phyloP scores from a whole-genome alignment of 176 grass and related monocot species.

The Oryza meyeriana region DNA sequence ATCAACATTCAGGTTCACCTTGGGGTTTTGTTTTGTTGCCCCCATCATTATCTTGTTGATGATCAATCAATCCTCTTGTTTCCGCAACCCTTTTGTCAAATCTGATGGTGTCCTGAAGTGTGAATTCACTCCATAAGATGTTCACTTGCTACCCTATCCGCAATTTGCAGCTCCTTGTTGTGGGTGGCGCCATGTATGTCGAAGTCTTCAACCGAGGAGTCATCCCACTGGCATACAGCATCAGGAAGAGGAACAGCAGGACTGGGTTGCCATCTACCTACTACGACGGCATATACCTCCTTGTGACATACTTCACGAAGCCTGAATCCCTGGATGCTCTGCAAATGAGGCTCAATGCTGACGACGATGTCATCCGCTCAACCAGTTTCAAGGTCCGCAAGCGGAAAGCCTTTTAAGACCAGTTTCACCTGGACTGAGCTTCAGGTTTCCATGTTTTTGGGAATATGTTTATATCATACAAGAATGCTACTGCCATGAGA shows the following conservation, averaged over 20 bases:
- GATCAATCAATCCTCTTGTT: not conserved
- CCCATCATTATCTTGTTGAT: not conserved
- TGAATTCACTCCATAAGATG: not conserved
- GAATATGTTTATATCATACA: conserved; percentile 19
- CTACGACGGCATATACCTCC: conserved; percentile 88
- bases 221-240: conserved; percentile 79
- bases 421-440: conserved; percentile 13
- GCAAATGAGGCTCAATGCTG: conserved; percentile 50
- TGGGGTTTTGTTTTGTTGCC: not conserved
- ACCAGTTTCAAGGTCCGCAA: conserved; percentile 67
- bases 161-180: conserved; percentile 62
- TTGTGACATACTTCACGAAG: conserved; percentile 90
- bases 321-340: conserved; percentile 64
- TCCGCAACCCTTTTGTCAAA: not conserved
- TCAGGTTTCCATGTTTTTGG: not conserved
- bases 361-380: conserved; percentile 77
- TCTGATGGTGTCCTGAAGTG: not conserved
- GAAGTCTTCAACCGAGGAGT: conserved; percentile 83
- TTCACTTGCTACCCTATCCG: not conserved
- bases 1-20: not conserved
- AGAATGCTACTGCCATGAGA: not conserved
- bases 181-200: conserved; percentile 90
- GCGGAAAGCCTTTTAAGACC: conserved; percentile 42
- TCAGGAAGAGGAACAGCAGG: conserved; percentile 77
- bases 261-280: conserved; percentile 71